Base-by-base conservation (phyloP, 345 rosid genomes). In the Hibiscus trionum region DNA sequence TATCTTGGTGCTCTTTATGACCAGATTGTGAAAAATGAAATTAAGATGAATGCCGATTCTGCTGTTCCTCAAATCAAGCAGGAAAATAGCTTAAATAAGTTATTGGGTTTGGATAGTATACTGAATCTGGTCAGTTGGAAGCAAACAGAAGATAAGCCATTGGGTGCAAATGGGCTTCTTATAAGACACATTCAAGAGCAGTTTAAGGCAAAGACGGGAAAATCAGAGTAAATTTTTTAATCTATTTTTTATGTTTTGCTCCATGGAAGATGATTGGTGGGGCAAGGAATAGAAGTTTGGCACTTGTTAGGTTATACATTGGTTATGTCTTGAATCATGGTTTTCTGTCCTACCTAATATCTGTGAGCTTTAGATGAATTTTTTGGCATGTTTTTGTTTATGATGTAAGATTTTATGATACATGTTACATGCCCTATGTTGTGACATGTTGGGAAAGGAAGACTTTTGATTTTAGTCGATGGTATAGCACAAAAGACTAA, bases 91-190 rank as follows among this genome's bases (percentile, higher is more conserved):
- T 82, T 94, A 67, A 90, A 91, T 83, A 94, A 87, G 76, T 83
- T 91, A 58, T 73, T 94, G 77, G 97, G 97, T 70, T 84, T 93
- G 82, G 98, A 93, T 57, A 97, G 98, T 76, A 91, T 93, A 81
- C 88, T 93, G 72, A 93, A 90, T 76, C 78, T 94, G 44, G 96
- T 94, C 71, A 88, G 77, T 66, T 82, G 98, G 89, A 91, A 88
- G 83, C 96, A 91, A 75, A 75, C 86, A 16, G 97, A 94, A 77
- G 98, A 94, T 81, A 94, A 88, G 78, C 86, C 98, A 53, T 75
- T 91, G 56, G 98, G 96, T 74, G 96, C 98, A 83, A 91, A 91
- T 80, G 95, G 96, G 68, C 90, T 91, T 78, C 98, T 91, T 66
- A 90, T 91, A 75, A 88, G 78, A 94, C 96, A 85, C 74, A 94